These are phyloP conservation scores for Xylaria grammica DNA, from an alignment of 495 filamentous ascomycete genomes.

Conservation along the genomic window DNA sequence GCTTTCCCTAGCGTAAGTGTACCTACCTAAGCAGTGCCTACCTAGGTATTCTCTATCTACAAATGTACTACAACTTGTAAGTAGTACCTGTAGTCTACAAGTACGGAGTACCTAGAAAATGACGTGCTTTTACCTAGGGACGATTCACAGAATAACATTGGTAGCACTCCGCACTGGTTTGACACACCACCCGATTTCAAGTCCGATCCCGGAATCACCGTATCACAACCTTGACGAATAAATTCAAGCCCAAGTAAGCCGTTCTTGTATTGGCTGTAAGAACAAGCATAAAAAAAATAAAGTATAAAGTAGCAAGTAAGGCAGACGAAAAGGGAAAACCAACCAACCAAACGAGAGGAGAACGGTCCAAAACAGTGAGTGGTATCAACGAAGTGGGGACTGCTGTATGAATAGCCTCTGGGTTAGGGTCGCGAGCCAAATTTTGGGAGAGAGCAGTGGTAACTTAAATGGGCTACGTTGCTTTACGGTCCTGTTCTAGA, in stretches of 20 bases:
- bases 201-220: constrained; percentile 20
- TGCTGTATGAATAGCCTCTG: background rate
- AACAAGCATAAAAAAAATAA: no score
- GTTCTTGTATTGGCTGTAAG: background rate
- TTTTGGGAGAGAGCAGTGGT: background rate
- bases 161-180: no score
- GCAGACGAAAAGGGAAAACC: background rate
- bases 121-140: constrained; percentile 22
- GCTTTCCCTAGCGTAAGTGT: no score
- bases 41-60: no score
- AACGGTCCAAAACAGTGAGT: background rate
- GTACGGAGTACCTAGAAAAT: background rate
- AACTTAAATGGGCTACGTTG: constrained; percentile 10
- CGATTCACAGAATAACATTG: background rate
- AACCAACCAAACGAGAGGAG: background rate
- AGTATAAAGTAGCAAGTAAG: background rate
- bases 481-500: constrained; percentile 4
- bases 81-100: no score
- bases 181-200: background rate
- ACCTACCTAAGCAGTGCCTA: no score
- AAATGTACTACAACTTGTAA: no score
- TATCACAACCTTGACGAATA: background rate
- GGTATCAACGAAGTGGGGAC: background rate
- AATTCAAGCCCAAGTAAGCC: background rate
- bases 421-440: background rate